Percentiles rank a stretch among this genome's conserved stretches.
Conservation (phyloP, 345 rosid genomes). For the Rhizophora mangle region DNA sequence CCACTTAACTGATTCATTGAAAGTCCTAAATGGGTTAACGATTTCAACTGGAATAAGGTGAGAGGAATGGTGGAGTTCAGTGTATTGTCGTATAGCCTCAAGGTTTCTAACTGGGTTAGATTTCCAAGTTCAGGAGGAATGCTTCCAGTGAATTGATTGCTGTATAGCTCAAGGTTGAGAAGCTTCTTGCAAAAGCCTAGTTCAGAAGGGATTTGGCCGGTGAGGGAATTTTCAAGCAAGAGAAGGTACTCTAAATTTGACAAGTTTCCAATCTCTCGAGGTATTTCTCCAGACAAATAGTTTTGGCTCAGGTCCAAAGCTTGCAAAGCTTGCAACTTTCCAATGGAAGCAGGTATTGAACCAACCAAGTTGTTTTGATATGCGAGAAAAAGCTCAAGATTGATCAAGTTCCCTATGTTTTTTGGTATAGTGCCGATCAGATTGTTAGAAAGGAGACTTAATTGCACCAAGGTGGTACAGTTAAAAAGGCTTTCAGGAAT, state of each 20-base stretch:
- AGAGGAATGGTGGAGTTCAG: conserved; percentile 68
- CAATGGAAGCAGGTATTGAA: conserved; percentile 58
- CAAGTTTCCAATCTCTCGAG: conserved; percentile 66
- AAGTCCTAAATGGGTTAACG: conserved; percentile 54
- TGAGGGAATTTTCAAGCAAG: conserved; percentile 45
- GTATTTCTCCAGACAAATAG: conserved; percentile 57
- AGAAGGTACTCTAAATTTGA: conserved; percentile 40
- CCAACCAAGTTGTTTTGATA: conserved; percentile 49
- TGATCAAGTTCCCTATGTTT: conserved; percentile 53
- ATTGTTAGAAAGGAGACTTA: conserved; percentile 50
- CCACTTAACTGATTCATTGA: conserved; percentile 64
- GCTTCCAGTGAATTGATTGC: conserved; percentile 49
- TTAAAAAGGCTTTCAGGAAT: conserved; percentile 57
- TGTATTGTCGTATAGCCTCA: conserved; percentile 48
- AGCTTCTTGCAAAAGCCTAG: conserved; percentile 57
- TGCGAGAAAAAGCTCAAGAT: conserved; percentile 50
- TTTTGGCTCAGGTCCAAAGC: conserved; percentile 53
- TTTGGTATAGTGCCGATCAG: conserved; percentile 57
- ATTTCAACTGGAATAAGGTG: conserved; percentile 51
- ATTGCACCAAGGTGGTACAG: conserved; percentile 45
- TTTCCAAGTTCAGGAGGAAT: conserved; percentile 73
- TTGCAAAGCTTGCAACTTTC: conserved; percentile 47
- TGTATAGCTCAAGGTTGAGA: conserved; percentile 47
- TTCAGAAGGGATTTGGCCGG: conserved; percentile 62
- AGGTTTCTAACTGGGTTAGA: conserved; percentile 39